Base-by-base conservation (phyloP, 768 basidiomycete species). In the Cystobasidium tubakii region DNA sequence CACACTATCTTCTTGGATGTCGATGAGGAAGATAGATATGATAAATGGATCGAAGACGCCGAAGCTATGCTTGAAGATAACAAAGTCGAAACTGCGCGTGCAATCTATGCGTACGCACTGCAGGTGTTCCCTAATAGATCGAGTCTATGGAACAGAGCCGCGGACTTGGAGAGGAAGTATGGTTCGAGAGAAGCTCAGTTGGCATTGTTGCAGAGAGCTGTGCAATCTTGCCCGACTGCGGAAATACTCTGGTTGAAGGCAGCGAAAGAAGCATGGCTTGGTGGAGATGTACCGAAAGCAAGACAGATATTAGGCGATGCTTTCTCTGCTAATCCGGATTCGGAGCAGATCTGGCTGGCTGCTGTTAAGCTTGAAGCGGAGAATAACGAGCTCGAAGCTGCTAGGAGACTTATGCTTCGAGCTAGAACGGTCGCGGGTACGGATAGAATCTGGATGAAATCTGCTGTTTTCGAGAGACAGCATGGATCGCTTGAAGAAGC, bases 381-480 rank as follows among this genome's bases (percentile, higher is more conserved):
- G 84, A 98, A 95, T 77, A 90, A 90, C 1, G 90, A 98, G 79
- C 84, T 91, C 74, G 88, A 84, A 4, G 92, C 91, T 21, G 95
- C 95, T 1, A 84, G 88, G 75, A 89, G 93, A 81, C 82, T 99
- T 54, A 84, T 98, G 76, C 87, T 89, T 62, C 89, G 93, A 75
- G 96, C 95, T 15, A 84, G 95, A 74, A 89, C 87, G 21, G 90
- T 94, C 15, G 92, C 94, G 0, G 90, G 92, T 78, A 98, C 95
- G 0, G 89, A 95, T 77, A 83, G 93, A 92, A 97, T 99, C 65
- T 99, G 95, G 96, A 92, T 98, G 93, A 98, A 99, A 81, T 92
- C 91, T 0, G 93, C 91, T 1, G 91, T 91, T 0, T 93, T 99
- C 77, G 93, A 97, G 79, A 86, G 94, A 12, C 90, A 95, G 80